Base-by-base conservation (phyloP, 768 basidiomycete genomes). In the Steccherinum ochraceum region DNA sequence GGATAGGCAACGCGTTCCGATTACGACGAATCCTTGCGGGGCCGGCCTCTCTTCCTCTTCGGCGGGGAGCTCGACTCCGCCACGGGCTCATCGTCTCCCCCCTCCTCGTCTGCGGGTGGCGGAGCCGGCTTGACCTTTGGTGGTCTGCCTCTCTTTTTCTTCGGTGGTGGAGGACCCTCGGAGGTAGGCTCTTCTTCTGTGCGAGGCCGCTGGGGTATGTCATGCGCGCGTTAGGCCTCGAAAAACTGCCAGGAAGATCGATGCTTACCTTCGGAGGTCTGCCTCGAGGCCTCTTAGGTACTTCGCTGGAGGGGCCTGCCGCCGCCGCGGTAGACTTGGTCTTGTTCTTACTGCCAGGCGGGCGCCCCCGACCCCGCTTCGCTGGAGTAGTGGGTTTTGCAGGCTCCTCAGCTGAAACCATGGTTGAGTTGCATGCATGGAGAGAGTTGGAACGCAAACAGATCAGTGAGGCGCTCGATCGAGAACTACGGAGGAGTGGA, bases 291-390 rank as follows among this genome's bases (percentile, higher is more conserved):
- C 72, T 70, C 68, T 75, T 76, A 24, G 61, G 48, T 41, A 61
- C 60, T 23, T 58, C 58, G 44, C 52, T 56, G n/a, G 59, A 56
- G 47, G 62, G 55, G 24, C 54, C 55, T 24, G 66, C 57, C 12
- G 64, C 53, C 50, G 67, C 58, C 35, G 68, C 56, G 53, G 62
- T 69, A 64, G 65, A 61, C 57, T 64, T 66, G 62, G 76, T 78
- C 73, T 80, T 81, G 69, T 81, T 81, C 72, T 89, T 93, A 69
- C 87, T 89, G 60, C 92, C 92, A 67, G 85, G 90, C 54, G 93
- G 93, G 57, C 93, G 82, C 49, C 93, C 93, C 44, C 93, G 79
- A 62, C 88, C 83, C 61, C 92, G 83, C 73, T 91, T 93, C 54
- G 64, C 59, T 40, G 79, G 74, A 42, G 69, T 48, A 52, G 68